These are phyloP conservation scores for Psidium friedrichsthalianum DNA, from an alignment of 345 rosid genomes.

Conservation along the genomic window DNA sequence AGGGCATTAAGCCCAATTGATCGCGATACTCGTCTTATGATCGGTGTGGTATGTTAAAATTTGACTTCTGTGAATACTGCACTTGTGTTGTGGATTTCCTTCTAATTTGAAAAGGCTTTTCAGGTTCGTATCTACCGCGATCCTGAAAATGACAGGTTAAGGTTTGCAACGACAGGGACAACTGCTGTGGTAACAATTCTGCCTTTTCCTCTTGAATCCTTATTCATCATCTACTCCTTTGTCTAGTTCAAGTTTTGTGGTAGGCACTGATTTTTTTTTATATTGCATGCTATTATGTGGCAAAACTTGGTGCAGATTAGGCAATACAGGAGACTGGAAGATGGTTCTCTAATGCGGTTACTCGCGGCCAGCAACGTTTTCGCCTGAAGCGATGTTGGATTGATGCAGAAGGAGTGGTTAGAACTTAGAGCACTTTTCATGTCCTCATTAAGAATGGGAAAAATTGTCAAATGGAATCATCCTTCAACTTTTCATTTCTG, in stretches of 20 bases:
- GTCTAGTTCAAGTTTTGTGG: not conserved
- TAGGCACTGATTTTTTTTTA: not conserved
- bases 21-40: slow-evolving; percentile 51
- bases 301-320: slow-evolving; percentile 47
- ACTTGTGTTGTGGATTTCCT: not conserved
- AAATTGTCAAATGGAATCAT: not conserved
- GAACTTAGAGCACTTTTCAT: slow-evolving; percentile 27
- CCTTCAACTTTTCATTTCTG: not conserved
- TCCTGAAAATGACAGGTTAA: slow-evolving; percentile 19
- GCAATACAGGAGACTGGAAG: slow-evolving; percentile 67
- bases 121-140: slow-evolving; percentile 60
- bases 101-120: slow-evolving; percentile 3
- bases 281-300: not conserved
- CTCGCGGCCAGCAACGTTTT: slow-evolving; percentile 93
- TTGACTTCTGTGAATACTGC: not conserved
- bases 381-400: slow-evolving; percentile 61
- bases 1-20: slow-evolving; percentile 61
- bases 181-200: slow-evolving; percentile 72
- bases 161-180: slow-evolving; percentile 65
- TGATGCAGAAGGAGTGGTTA: slow-evolving; percentile 85
- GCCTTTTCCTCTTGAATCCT: not conserved
- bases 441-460: not conserved
- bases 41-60: slow-evolving; percentile 78
- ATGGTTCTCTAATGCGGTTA: slow-evolving; percentile 76
- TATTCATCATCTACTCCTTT: not conserved